Base-by-base conservation (phyloP, 164 flowering plant species). In the Liriodendron chinense region DNA sequence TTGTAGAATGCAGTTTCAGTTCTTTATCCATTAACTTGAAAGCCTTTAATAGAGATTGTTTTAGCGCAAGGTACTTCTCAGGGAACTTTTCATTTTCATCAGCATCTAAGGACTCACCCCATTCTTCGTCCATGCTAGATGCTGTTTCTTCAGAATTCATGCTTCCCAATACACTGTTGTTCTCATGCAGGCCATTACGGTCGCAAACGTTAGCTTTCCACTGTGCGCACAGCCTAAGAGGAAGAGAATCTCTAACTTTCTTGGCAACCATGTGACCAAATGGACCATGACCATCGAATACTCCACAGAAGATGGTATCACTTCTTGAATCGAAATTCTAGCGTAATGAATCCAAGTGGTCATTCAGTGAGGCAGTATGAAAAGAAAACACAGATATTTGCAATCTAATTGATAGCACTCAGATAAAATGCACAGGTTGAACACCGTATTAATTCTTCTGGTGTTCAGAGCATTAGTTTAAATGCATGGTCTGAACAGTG, bases 211-310 rank as follows among this genome's bases (percentile, higher is more conserved):
- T 79, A 74, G 77, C 80, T 74, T 81, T 81, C 94, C 93, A 93
- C 66, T 89, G 92, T 23, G 87, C 47, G 71, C 83, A 80, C 28
- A 92, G 75, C 73, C 83, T 82, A 25, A 90, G 77, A 26, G 97
- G 97, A 84, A 93, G 94, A 72, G 88, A 80, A 75, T 92, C 95
- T 23, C 95, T 85, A 53, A 92, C 94, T 85, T 83, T 91, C 81
- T 85, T 91, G 24, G 95, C 91, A 79, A 92, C 95, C 89, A 91
- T 73, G 75, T 92, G 95, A 77, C 97, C 97, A 65, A 74, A 88
- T n/a, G 95, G 95, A 78, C 97, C 97, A 77, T 92, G 97, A 72
- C 97, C 95, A 77, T 92, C 97, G 78, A 91, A 92, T 49, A 91
- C 91, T 61, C 97, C 97, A 72, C 95, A 92, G 82, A 91, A 91